phyloP scores from a whole-genome alignment of 306 rosid species.

The Quercus cerris region DNA sequence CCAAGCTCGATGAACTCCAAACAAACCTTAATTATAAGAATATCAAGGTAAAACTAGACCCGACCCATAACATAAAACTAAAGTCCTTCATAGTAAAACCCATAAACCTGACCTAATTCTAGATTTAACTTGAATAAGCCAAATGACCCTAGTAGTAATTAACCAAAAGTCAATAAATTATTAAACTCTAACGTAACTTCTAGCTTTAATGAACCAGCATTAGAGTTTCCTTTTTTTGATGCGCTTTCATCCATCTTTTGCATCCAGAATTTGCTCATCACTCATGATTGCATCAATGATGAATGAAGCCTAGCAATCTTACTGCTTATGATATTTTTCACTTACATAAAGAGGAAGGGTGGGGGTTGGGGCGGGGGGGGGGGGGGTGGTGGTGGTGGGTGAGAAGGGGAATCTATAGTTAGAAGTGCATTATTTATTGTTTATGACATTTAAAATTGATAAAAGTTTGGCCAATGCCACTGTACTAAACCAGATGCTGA shows the following conservation, averaged over 20 bases:
- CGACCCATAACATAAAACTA: neutral
- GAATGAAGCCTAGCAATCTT: neutral
- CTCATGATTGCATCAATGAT: neutral
- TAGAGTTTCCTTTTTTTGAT: neutral
- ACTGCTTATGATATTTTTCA: neutral
- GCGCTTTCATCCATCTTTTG: neutral
- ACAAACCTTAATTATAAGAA: neutral
- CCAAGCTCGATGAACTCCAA: neutral
- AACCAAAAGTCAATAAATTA: neutral
- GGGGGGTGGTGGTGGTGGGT: too few species aligned
- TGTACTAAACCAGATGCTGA: neutral
- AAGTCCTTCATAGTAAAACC: neutral
- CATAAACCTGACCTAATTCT: neutral
- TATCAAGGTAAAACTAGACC: neutral
- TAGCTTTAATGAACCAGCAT: neutral
- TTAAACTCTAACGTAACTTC: neutral
- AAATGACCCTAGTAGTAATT: neutral
- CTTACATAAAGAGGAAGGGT: neutral
- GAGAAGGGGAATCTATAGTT: neutral
- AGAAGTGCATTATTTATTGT: neutral
- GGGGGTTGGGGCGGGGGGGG: too few species aligned
- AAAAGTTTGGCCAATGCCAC: too few species aligned
- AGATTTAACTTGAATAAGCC: neutral
- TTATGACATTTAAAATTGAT: too few species aligned
- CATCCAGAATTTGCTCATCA: neutral